Base-by-base conservation (phyloP, 495 filamentous ascomycete species). In the Corynascus novoguineensis region DNA sequence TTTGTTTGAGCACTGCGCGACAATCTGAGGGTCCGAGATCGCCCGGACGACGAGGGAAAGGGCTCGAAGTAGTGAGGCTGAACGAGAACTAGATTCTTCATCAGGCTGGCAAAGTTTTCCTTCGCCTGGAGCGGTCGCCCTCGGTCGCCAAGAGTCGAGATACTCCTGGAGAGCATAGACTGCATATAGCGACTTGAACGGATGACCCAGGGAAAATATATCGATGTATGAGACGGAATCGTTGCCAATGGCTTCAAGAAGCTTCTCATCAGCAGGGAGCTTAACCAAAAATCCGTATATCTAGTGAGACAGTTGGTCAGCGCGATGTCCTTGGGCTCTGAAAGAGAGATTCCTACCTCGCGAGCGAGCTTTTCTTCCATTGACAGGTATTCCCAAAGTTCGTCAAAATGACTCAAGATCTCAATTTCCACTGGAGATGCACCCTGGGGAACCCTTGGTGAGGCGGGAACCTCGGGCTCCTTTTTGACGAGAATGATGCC, bases 341-440 rank as follows among this genome's bases (percentile, higher is more conserved):
- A n/a, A n/a, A n/a, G n/a, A n/a, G 42, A 11, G 5, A 10, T 5
- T 38, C 68, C 58, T 73, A 89, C 83, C 70, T 85, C 82, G 61
- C 78, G 74, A n/a, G 87, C 84, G 15, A 93, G 71, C 40, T 77
- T 78, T 57, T 90, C 88, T 40, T 88, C 80, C 67, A 93, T 82
- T 50, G 82, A 81, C 35, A 98, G 79, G 61, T 92, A 84, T 17
- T 83, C 80, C 76, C 92, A 96, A 9, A 98, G 71, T 53, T 92
- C 84, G 52, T 90, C 82, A 66, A 96, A 95, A 69, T 95, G 89
- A 54, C 85, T 82, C 53, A 95, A 71, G 21, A 97, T 84, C 58
- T 92, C 88, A 14, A 77, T 73, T 59, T 95, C 88, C 8, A 92
- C 76, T 14, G 72, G 72, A 12, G 77, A 77, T n/a, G 74, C 71